Base-by-base conservation (phyloP, 768 basidiomycete genomes). In the Auricularia sp. region DNA sequence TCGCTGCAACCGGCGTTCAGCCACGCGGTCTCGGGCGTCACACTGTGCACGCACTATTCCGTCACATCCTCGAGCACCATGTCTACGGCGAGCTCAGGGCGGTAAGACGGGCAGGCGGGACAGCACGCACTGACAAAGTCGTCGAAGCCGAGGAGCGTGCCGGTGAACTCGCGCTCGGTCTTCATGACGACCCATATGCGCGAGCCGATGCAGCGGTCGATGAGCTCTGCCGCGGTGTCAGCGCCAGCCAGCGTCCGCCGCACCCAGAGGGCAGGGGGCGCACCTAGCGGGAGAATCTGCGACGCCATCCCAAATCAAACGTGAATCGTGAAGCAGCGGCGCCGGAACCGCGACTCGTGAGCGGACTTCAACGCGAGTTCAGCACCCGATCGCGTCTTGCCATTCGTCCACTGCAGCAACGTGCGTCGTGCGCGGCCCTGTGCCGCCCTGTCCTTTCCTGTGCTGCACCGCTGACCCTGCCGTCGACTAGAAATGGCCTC, bases 151-250 rank as follows among this genome's bases (percentile, higher is more conserved):
- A 96, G 81, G 51, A 99, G 80, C 2, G 87, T 97, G 11, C 96
- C 96, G 29, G 90, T 91, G 77, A 98, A 99, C 78, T 99, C 96
- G 58, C 93, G 88, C 67, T 99, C 94, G 70, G 83, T 87, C 79
- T 98, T 98, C 93, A 97, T 98, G 74, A 98, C 86, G 70, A 98
- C 96, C 92, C 93, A 97, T 72, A 98, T 95, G 61, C 86, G 85
- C 39, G 93, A 96, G 64, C 96, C 96, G 73, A 98, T 98, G 73
- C 96, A 98, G 74, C 91, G 84, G 75, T 99, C 96, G 71, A 99
- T 96, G 54, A 99, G 82, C 75, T 98, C 96, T 95, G 68, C 36
- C 14, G 47, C 16, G 33, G 18, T 16, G 36, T 43, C 10, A 61
- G 21, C 39, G 3, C 34, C 51, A 14, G 36, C 59, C 3, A 29